phyloP scores from a whole-genome alignment of 1,284 basidiomycete species.

The Ceratobasidium sp. region DNA sequence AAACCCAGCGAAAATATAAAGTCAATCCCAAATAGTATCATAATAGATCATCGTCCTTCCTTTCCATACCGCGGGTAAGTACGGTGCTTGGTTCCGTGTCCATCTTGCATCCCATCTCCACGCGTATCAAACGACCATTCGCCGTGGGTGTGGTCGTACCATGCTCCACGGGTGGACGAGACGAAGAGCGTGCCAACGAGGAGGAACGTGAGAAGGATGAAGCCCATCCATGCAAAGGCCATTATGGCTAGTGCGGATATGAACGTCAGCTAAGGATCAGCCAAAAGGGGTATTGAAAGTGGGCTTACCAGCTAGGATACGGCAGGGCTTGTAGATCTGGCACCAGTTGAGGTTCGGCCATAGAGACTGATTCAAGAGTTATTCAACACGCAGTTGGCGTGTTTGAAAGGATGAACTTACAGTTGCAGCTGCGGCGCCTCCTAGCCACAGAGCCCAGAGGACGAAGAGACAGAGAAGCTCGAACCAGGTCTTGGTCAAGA shows the following conservation, averaged over 20 bases:
- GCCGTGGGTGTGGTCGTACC: conserved; percentile 37
- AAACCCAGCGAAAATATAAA: not conserved
- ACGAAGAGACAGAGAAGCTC: conserved; percentile 26
- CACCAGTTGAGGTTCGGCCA: conserved; percentile 39
- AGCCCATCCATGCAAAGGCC: conserved; percentile 37
- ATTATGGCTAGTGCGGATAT: conserved; percentile 12
- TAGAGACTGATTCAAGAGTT: not conserved
- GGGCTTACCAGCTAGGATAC: conserved; percentile 30
- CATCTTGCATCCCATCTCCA: conserved; percentile 19
- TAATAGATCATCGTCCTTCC: no score
- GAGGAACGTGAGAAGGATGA: conserved; percentile 29
- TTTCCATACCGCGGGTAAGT: conserved; percentile 32
- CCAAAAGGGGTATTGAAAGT: not conserved
- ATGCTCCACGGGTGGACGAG: conserved; percentile 20
- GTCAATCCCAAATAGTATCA: not conserved
- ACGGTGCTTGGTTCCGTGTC: conserved; percentile 37
- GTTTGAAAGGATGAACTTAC: not conserved
- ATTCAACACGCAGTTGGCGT: not conserved
- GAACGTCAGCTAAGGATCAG: not conserved
- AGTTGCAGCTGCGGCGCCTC: conserved; percentile 23
- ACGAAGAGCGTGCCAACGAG: conserved; percentile 34
- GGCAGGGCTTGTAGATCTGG: conserved; percentile 39
- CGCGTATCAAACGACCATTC: conserved; percentile 35
- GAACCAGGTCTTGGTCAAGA: conserved; percentile 38
- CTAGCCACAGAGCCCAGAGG: conserved; percentile 33